Base-by-base conservation (phyloP, 345 rosid species). In the Aethionema arabicum region DNA sequence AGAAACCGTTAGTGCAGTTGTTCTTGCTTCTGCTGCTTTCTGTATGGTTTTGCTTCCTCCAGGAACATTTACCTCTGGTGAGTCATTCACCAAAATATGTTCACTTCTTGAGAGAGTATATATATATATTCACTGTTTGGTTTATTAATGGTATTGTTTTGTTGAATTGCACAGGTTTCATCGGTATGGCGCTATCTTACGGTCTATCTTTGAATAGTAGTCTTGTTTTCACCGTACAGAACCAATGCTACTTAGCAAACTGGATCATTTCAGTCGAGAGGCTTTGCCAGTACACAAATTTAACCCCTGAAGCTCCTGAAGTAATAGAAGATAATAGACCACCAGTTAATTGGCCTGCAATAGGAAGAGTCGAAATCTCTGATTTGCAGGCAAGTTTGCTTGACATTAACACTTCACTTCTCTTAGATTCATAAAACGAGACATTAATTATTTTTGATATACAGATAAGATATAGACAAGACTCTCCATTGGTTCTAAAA, bases 101-200 rank as follows among this genome's bases (percentile, higher is more conserved):
- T 53, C 6, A 2, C 15, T 29, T 10, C 54, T 35, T 52, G 51
- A 56, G 32, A 42, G 48, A 9, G 10, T 21, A 6, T 27, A 47
- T 7, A 4, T 21, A 6, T 27, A 47, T 7, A 4, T 40, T 52
- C 59, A 29, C 16, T 64, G 72, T 44, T 16, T 51, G 50, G 27
- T 6, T 58, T 38, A 37, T 7, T 13, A 36, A 46, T 46, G 15
- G 38, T 36, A 9, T 58, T 38, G 6, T 7, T 44, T 52, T 51
- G 9, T 48, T 39, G 56, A 59, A 51, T 50, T 50, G 15, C 3
- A 38, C 87, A 93, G 99, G 99, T 39, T 93, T 93, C 63, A 79
- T 93, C 2, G 99, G 99, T 69, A 84, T 93, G 97, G 95, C 99
- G n/a, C 78, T 93, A 63, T 90, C 99, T 4, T 90, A 93, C 41